Evolutionary conservation across 768 basidiomycete genomes (phyloP), one percentile per base, ranked within the genome.

Genomic region (Sarcodon sp.): DNA sequence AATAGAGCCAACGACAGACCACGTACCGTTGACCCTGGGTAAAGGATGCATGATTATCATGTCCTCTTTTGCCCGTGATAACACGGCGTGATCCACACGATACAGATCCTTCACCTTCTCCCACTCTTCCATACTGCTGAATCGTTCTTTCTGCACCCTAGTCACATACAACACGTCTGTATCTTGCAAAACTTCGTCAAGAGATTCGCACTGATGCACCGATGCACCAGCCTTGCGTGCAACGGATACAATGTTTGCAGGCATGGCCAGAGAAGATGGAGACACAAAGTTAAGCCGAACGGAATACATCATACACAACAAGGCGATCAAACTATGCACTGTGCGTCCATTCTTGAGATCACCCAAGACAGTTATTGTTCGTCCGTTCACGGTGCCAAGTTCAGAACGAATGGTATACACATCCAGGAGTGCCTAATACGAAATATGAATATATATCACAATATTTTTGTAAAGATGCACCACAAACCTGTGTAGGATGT

Each of bases 11-110:
- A n/a, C 15, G 11, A 44, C 33, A 50, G 10, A 0, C 4, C 1
- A 61, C 77, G 53, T 54, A 82, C 88, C 88, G 51, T 88, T 90
- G 45, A 94, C 80, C 58, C 96, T 68, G 11, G 96, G 96, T 16
- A 99, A 71, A n/a, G 96, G 96, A 64, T 99, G 96, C 92, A 99
- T 94, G 54, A 98, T 91, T 50, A 98, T 97, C 81, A 96, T 90
- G 47, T 92, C 87, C 53, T 89, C 85, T 69, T 98, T 98, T 8
- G 96, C 94, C 38, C 87, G 73, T 5, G 91, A 80, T 27, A 99
- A 72, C 33, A 98, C 79, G 9, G 93, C 87, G 59, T 98, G 96
- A 64, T 98, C 90, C 47, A 99, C 79, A 33, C 90, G 72, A 62
- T 94, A 98, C 12, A 83, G 78, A 60, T 94, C 87, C 70, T 90